phyloP scores from a whole-genome alignment of 2,329 filamentous ascomycete genomes.

The Beauveria bassiana region DNA sequence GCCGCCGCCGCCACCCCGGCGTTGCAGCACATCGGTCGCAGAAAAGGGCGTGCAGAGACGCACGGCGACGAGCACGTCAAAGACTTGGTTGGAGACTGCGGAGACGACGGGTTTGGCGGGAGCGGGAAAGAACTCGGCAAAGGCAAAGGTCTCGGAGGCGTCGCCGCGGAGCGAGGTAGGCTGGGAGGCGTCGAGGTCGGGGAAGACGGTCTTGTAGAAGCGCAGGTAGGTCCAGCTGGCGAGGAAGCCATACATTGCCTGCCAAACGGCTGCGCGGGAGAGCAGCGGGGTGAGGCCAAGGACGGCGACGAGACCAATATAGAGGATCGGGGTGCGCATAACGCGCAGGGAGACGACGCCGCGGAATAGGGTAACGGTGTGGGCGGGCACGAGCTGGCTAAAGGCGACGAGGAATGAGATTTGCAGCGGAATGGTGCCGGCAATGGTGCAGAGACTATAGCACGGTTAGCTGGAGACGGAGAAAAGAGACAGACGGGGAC shows the following conservation, averaged over 20 bases:
- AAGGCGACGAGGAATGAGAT: conserved; percentile 93
- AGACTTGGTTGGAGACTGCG: conserved; percentile 65
- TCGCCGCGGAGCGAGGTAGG: conserved; percentile 68
- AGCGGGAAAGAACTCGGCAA: conserved; percentile 91
- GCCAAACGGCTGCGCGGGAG: conserved; percentile 67
- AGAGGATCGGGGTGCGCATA: conserved; percentile 59
- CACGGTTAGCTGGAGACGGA: neutral
- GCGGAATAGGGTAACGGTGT: conserved; percentile 90
- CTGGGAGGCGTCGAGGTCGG: conserved; percentile 58
- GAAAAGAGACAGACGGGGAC: neutral
- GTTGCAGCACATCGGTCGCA: conserved; percentile 53
- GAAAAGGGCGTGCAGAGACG: conserved; percentile 81
- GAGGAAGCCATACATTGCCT: conserved; percentile 74
- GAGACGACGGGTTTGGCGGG: conserved; percentile 71
- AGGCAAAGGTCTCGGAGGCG: conserved; percentile 91
- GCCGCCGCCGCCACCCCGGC: conserved; percentile 32
- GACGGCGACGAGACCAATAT: conserved; percentile 66
- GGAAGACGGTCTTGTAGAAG: conserved; percentile 78
- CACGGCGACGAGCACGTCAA: conserved; percentile 65
- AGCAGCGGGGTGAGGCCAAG: conserved; percentile 50
- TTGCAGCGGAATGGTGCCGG: conserved; percentile 82
- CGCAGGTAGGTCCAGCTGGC: conserved; percentile 92
- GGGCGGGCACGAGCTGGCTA: conserved; percentile 93
- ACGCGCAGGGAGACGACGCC: conserved; percentile 85
- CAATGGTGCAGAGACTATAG: conserved; percentile 67